Conservation (phyloP, 495 filamentous ascomycete genomes). For the Echria macrotheca region DNA sequence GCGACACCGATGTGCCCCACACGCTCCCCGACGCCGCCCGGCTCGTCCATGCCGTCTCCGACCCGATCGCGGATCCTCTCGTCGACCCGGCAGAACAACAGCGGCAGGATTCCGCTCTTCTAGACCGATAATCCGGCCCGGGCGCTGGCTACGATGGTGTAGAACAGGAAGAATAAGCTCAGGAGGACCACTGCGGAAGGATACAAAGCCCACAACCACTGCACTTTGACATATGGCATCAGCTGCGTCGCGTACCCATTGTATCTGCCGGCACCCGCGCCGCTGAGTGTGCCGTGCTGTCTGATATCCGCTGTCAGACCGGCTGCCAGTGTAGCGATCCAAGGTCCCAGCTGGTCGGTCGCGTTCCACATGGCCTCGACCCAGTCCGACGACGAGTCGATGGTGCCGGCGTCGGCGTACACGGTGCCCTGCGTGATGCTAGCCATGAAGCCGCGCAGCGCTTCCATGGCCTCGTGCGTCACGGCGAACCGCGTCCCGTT, state of each 20-base stretch:
- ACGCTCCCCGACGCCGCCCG: conserved; percentile 26
- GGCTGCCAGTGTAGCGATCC: conserved; percentile 26
- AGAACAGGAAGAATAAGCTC: conserved; percentile 29
- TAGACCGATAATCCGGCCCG: conserved; percentile 30
- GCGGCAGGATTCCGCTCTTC: conserved; percentile 34
- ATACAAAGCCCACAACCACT: conserved; percentile 35
- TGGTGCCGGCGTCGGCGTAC: conserved; percentile 15
- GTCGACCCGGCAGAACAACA: conserved; percentile 35
- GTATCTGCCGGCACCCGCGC: conserved; percentile 14
- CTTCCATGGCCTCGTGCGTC: conserved; percentile 23
- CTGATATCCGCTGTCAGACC: conserved; percentile 33
- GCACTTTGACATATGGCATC: conserved; percentile 28
- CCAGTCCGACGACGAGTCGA: conserved; percentile 36
- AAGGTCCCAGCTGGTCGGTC: conserved; percentile 19
- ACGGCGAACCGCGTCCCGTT: conserved; percentile 24
- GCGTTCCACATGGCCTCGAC: conserved; percentile 34
- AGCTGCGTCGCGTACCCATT: conserved; percentile 25
- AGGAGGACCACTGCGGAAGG: conserved; percentile 31
- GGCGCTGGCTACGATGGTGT: conserved; percentile 29
- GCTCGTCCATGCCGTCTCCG: conserved; percentile 31
- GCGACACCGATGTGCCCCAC: conserved; percentile 29
- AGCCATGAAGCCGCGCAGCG: conserved; percentile 28
- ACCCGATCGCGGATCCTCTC: conserved; percentile 28
- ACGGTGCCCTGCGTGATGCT: conserved; percentile 26
- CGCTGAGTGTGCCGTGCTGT: conserved; percentile 18